Base-by-base conservation (phyloP, 2,329 filamentous ascomycete genomes). In the Fusarium pseudonygamai region DNA sequence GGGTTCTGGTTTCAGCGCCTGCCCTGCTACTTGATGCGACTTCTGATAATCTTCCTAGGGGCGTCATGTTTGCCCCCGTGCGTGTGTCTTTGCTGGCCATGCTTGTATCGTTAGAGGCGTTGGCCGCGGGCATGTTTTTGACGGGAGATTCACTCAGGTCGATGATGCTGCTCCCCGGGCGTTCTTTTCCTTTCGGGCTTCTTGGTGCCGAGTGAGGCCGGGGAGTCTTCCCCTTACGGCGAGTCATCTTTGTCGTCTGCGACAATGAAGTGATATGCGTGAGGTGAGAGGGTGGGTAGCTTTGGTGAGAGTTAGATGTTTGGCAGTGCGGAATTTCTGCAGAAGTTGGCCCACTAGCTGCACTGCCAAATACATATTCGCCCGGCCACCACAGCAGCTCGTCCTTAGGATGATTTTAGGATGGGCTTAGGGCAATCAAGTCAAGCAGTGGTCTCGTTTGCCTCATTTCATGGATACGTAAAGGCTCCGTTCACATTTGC, bases 191-290 rank as follows among this genome's bases (percentile, higher is more conserved):
- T 5, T 37, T 53, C 1, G 32, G 6, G 4, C 14, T 37, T 22
- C 10, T 28, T 0, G 11, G 0, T 28, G 10, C 36, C 11, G 7
- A 50, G 5, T 18, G 4, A 9, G 3, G 16, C 10, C 8, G 34
- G 5, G 32, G 32, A 34, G 6, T 36, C 15, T 36, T 36, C 15
- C 15, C 4, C 34, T 36, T 36, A 1, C 34, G 34, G 34, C 34
- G 1, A 36, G 15, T 3, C 34, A 36, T 36, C 15, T 36, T 36
- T 36, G 34, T 9, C 8, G 34, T 36, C 34, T 36, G 34, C 34
- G 34, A 36, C 15, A 16, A 16, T 36, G 34, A 37, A 37, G 36
- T 37, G 36, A 20, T 37, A 37, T 37, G 18, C 18, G 18, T 18
- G 3, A 37, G 18, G 18, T 20, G 36, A 20, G 36, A 37, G 16